These are phyloP conservation scores for Amaranthus tricolor DNA, from an alignment of 179 eudicot genomes.

Conservation along the genomic window DNA sequence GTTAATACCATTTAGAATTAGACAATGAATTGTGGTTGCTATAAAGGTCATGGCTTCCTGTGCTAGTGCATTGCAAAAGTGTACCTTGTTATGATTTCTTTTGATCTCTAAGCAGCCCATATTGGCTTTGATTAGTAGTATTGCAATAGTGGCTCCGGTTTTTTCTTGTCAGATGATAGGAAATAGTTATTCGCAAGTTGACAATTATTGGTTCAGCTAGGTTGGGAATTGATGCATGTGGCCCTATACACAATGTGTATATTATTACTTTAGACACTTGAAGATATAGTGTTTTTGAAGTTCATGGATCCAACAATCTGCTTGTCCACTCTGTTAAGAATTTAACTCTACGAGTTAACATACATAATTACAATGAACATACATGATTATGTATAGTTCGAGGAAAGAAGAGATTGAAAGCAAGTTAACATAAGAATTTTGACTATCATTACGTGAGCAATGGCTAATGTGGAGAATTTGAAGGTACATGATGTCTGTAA, in stretches of 20 bases:
- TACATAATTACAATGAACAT: too few relatives aligned
- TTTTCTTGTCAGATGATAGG: neutral
- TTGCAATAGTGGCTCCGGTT: too few relatives aligned
- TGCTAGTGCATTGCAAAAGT: neutral
- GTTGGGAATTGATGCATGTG: neutral
- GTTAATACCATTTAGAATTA: neutral
- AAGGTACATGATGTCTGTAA: neutral
- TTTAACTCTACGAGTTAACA: neutral
- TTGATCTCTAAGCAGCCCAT: neutral
- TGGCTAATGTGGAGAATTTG: neutral
- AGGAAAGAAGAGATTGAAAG: neutral
- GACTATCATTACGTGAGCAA: neutral
- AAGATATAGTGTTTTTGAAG: neutral
- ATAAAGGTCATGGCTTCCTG: neutral
- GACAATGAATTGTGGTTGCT: neutral
- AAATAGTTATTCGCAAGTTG: neutral
- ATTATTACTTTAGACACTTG: neutral
- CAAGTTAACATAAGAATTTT: neutral
- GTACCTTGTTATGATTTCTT: neutral
- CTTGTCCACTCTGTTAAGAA: neutral
- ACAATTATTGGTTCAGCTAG: neutral
- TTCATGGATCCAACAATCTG: neutral
- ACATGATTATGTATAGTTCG: too few relatives aligned
- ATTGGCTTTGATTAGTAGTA: neutral
- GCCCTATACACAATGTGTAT: neutral